Conservation (phyloP, 2,329 filamentous ascomycete genomes). For the Stachybotrys echinatus region DNA sequence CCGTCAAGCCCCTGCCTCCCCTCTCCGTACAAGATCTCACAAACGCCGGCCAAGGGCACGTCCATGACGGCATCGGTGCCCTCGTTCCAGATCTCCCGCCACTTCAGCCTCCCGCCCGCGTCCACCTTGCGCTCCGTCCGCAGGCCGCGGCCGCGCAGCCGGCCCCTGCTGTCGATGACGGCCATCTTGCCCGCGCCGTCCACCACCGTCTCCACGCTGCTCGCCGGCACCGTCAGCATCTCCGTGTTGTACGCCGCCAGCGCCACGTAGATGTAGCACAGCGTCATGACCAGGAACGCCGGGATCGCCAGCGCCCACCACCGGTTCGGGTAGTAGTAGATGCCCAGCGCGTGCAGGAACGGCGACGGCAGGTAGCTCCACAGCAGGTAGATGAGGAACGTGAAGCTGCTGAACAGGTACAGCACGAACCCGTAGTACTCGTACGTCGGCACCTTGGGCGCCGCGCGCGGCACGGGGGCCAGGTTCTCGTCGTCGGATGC, state of each 20-base stretch:
- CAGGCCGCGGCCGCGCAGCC: slow-evolving; percentile 26
- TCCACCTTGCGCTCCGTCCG: slow-evolving; percentile 23
- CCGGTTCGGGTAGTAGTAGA: slow-evolving; percentile 93
- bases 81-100: slow-evolving; percentile 81
- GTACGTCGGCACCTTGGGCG: slow-evolving; percentile 95
- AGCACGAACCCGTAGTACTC: slow-evolving; percentile 99
- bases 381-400: slow-evolving; percentile 66
- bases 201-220: slow-evolving; percentile 80
- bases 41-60: slow-evolving; percentile 89
- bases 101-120: slow-evolving; percentile 48
- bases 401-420: slow-evolving; percentile 80
- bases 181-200: slow-evolving; percentile 87
- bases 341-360: slow-evolving; percentile 86
- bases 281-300: slow-evolving; percentile 78
- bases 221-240: slow-evolving; percentile 76
- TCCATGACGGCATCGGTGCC: slow-evolving; percentile 98
- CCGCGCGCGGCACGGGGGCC: slow-evolving; percentile 77
- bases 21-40: slow-evolving; percentile 85
- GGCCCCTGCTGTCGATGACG: slow-evolving; percentile 67
- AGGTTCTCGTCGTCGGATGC: slow-evolving; percentile 84
- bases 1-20: slow-evolving; percentile 24
- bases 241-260: slow-evolving; percentile 87
- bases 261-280: slow-evolving; percentile 92
- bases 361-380: slow-evolving; percentile 93
- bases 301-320: slow-evolving; percentile 97